Evolutionary conservation across 306 rosid species (phyloP).

Genomic region (Rosa rugosa): DNA sequence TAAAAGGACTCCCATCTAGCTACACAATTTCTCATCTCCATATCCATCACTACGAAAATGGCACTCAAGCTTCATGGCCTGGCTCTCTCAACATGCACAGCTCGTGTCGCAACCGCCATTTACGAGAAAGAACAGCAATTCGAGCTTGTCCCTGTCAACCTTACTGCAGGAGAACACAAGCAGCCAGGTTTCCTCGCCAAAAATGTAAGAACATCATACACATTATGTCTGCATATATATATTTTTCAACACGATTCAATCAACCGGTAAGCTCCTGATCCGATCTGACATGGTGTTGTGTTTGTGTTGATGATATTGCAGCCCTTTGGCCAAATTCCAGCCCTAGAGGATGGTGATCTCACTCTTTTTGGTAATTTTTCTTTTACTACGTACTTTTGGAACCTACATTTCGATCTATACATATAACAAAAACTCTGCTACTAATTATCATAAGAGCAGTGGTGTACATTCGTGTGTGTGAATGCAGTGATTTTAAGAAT

Average conservation of each 20-base stretch:
- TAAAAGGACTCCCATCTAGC: background rate
- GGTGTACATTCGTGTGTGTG: too few relatives aligned
- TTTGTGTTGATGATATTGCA: constrained; percentile 16
- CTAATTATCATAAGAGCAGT: too few relatives aligned
- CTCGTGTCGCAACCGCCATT: constrained; percentile 50
- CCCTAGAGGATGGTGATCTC: constrained; percentile 68
- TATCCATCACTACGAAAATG: constrained; percentile 22
- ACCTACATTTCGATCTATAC: background rate
- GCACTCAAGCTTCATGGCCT: constrained; percentile 61
- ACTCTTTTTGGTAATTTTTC: constrained; percentile 63
- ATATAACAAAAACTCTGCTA: too few relatives aligned
- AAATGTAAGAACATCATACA: constrained; percentile 35
- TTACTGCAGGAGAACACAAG: constrained; percentile 52
- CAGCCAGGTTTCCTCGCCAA: constrained; percentile 65
- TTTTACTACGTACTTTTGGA: background rate
- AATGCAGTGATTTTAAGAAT: background rate
- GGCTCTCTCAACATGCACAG: constrained; percentile 57
- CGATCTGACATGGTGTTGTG: background rate
- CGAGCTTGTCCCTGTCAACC: constrained; percentile 62
- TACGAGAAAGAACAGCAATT: constrained; percentile 64
- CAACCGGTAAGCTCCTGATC: background rate
- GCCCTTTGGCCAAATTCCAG: constrained; percentile 81
- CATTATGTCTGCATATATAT: background rate
- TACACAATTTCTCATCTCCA: background rate
- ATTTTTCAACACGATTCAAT: background rate